Evolutionary conservation across 108 stramenopile genomes (phyloP).

Genomic region (Epithemia pelagica): DNA sequence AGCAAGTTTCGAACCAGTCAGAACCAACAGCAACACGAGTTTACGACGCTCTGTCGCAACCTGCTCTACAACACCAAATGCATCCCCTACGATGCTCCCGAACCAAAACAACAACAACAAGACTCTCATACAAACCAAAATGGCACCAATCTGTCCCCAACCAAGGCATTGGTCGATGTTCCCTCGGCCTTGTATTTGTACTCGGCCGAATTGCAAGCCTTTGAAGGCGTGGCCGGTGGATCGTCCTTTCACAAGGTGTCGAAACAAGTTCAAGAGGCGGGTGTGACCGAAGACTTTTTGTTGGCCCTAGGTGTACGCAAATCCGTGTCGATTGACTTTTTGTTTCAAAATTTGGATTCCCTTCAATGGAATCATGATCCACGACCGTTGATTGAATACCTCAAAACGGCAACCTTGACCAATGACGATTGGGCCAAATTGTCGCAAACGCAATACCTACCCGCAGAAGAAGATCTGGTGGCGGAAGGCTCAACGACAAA

Average conservation of each 20-base stretch:
- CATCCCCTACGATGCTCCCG: no score
- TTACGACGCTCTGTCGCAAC: conserved; percentile 23
- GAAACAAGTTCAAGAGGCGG: conserved; percentile 26
- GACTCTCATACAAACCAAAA: no score
- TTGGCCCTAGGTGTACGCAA: conserved; percentile 61
- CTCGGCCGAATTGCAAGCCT: conserved; percentile 62
- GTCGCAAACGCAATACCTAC: conserved; percentile 52
- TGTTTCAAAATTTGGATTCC: conserved; percentile 61
- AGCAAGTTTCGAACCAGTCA: conserved; percentile 8
- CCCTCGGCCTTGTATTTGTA: conserved; percentile 57
- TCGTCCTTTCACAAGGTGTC: conserved; percentile 48
- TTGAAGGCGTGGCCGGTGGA: conserved; percentile 47
- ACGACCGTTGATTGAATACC: conserved; percentile 64
- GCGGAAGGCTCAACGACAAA: no score
- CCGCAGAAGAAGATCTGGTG: conserved; percentile 53
- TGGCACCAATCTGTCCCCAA: no score
- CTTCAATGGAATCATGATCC: conserved; percentile 62
- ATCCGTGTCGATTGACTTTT: conserved; percentile 64
- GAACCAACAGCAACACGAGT: no score
- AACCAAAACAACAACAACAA: no score
- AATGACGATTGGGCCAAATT: conserved; percentile 50
- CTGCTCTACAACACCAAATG: conserved; percentile 29
- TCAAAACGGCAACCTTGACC: conserved; percentile 50
- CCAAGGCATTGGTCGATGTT: no score
- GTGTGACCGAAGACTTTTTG: conserved; percentile 62